phyloP scores from a whole-genome alignment of 257 asterid species.

The Solanum pinnatisectum region DNA sequence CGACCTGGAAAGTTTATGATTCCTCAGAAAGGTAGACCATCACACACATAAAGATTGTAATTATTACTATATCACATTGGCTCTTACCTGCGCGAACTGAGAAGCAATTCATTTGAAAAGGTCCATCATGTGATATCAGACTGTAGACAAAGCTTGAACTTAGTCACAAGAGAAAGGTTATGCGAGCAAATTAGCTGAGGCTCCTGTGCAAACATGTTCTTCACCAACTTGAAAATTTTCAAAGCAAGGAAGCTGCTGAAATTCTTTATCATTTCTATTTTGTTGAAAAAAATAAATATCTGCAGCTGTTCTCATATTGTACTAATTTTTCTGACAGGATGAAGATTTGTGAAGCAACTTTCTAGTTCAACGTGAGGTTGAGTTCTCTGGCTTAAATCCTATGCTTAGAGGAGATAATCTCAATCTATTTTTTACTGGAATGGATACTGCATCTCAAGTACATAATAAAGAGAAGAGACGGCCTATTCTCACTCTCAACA shows the following conservation, averaged over 20 bases:
- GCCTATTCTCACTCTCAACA: background rate
- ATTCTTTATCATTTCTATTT: too few relatives aligned
- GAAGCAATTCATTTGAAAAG: background rate
- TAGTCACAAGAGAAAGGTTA: background rate
- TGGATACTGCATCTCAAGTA: background rate
- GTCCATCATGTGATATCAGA: background rate
- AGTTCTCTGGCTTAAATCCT: background rate
- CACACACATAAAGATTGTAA: background rate
- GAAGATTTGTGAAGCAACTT: background rate
- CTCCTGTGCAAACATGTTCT: background rate
- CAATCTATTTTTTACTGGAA: background rate
- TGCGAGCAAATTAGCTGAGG: background rate
- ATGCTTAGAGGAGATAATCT: background rate
- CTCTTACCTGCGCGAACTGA: background rate
- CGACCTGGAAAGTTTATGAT: background rate
- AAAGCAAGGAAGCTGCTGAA: too few relatives aligned
- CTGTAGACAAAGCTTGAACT: background rate
- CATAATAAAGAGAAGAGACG: background rate
- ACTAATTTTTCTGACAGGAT: background rate
- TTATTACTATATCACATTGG: background rate
- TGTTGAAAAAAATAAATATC: too few relatives aligned
- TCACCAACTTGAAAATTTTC: background rate
- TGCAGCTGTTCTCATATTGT: background rate
- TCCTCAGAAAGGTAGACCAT: background rate
- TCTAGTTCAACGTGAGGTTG: background rate